A percentile compares a stretch with the other conserved stretches of the same genome.
phyloP scores from a whole-genome alignment of 2,329 filamentous ascomycete species.

The Claviceps sorghi region DNA sequence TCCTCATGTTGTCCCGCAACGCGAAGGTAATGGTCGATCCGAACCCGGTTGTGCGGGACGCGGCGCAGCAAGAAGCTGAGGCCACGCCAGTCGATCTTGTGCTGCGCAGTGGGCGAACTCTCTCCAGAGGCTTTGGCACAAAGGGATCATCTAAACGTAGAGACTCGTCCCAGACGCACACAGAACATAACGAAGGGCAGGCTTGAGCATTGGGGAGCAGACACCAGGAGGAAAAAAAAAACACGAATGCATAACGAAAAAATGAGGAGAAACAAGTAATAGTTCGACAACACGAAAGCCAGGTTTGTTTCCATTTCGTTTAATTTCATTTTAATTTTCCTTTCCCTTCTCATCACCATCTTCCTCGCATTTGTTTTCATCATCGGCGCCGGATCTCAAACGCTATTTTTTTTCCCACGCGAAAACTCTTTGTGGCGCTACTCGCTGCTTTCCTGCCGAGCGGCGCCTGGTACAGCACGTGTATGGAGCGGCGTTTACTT shows the following conservation, averaged over 20 bases:
- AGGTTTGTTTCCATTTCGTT: too few relatives aligned
- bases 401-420: too few relatives aligned
- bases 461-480: too few relatives aligned
- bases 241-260: neutral
- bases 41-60: constrained; percentile 11
- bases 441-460: neutral
- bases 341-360: too few relatives aligned
- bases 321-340: too few relatives aligned
- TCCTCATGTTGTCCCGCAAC: constrained; percentile 31
- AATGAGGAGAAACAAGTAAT: too few relatives aligned
- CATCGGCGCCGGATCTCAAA: too few relatives aligned
- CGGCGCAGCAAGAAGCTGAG: constrained; percentile 12
- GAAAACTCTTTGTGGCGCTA: too few relatives aligned
- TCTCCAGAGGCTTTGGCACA: constrained; percentile 13
- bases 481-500: neutral
- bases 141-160: constrained; percentile 12
- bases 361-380: too few relatives aligned
- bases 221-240: neutral
- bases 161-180: constrained; percentile 17
- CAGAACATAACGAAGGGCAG: constrained; percentile 16
- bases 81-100: constrained; percentile 5
- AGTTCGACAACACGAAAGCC: neutral
- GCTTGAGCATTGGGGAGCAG: neutral
- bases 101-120: constrained; percentile 9
- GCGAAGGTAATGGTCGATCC: constrained; percentile 30